Evolutionary conservation across 2,329 filamentous ascomycete genomes (phyloP).

Genomic region (Alternaria hordeiaustralica): DNA sequence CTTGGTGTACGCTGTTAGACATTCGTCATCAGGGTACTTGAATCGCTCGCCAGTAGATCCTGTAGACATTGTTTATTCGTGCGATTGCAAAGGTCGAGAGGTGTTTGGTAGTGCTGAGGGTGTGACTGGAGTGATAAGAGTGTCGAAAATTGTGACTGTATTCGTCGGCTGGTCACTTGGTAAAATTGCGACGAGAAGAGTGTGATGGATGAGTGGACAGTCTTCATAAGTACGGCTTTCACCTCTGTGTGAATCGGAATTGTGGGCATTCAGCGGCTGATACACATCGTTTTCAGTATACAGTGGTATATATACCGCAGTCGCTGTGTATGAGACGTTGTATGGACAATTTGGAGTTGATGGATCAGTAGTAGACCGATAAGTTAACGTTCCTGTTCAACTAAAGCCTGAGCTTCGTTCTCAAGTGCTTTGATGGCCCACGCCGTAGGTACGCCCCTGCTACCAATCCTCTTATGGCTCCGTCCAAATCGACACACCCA

Average conservation of each 20-base stretch:
- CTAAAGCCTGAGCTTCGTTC: too few species aligned
- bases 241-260: not conserved
- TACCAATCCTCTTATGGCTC: constrained; percentile 25
- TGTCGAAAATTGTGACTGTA: not conserved
- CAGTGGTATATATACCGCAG: not conserved
- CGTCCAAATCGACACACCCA: constrained; percentile 30
- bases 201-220: not conserved
- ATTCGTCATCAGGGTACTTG: not conserved
- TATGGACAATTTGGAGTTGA: not conserved
- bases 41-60: not conserved
- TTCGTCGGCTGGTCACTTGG: not conserved
- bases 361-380: not conserved
- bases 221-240: not conserved
- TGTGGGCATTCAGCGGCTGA: accelerated
- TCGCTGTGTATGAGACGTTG: not conserved
- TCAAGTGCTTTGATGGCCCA: constrained; percentile 31
- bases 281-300: not conserved
- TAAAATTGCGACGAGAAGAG: not conserved
- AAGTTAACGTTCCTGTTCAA: too few species aligned
- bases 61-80: not conserved
- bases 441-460: constrained; percentile 27
- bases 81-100: not conserved
- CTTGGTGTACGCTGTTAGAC: not conserved
- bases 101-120: not conserved
- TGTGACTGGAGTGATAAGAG: not conserved